phyloP scores from a whole-genome alignment of 148 eudicot species.

The Rheum nobile region DNA sequence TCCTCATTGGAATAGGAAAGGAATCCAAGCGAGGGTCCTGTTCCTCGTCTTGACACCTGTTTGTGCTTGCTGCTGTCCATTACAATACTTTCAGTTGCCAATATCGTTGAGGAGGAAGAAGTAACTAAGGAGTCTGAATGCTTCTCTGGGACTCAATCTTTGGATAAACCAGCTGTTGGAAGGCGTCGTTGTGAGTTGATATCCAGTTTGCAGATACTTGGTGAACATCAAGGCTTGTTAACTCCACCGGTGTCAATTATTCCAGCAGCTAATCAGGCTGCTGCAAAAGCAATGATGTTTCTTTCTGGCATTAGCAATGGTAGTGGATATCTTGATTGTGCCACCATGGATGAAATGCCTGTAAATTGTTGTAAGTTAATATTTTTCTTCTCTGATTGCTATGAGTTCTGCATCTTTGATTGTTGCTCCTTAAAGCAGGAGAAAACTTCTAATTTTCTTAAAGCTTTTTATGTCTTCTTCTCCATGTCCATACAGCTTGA shows the following conservation, averaged over 20 bases:
- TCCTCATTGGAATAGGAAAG: constrained; percentile 51
- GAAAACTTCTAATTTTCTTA: not conserved
- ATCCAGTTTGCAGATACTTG: constrained; percentile 65
- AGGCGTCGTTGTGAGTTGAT: constrained; percentile 49
- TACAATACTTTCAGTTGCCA: constrained; percentile 50
- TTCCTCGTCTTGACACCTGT: constrained; percentile 90
- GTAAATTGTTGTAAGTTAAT: constrained; percentile 53
- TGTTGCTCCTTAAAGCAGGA: too few species aligned
- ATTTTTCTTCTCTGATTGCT: not conserved
- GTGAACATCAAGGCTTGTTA: constrained; percentile 71
- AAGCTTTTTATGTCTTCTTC: not conserved
- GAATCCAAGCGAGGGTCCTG: constrained; percentile 82
- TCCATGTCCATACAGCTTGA: not conserved
- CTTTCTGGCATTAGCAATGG: constrained; percentile 59
- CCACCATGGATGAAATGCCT: constrained; percentile 63
- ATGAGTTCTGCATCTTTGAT: not conserved
- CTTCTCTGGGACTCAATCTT: constrained; percentile 16
- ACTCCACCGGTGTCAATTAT: constrained; percentile 54
- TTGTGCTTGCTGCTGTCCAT: constrained; percentile 77
- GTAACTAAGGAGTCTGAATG: constrained; percentile 25
- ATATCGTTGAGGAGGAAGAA: constrained; percentile 72
- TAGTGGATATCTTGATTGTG: constrained; percentile 61
- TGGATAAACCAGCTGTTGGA: constrained; percentile 25
- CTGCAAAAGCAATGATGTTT: constrained; percentile 75
- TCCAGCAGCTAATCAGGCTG: constrained; percentile 78